Base-by-base conservation (phyloP, 2,329 filamentous ascomycete genomes). In the Alternaria dauci region DNA sequence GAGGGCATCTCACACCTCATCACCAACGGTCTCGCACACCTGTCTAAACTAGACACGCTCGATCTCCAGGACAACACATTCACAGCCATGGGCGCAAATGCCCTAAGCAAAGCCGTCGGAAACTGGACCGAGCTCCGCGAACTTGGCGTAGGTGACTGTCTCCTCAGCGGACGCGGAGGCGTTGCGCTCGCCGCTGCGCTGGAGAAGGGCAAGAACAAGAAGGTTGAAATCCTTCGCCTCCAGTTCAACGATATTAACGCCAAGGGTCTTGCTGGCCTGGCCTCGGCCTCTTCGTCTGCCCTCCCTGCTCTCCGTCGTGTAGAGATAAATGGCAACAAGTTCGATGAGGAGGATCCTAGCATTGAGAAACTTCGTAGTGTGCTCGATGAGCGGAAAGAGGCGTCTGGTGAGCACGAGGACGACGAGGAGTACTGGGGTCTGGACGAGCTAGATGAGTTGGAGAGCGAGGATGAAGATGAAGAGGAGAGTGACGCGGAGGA, bases 61-160 rank as follows among this genome's bases (percentile, higher is more conserved):
- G 95, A 99, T 81, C 83, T 99, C 63, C 94, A 99, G 79, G 95
- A 99, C 81, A 99, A 99, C 81, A 98, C 95, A 0, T 98, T 98
- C 78, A 98, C 94, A 9, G 79, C 90, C 39, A 84, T 86, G 64
- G 95, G 94, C 25, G 92, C 92, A 30, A 89, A 85, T 71, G 92
- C 93, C 11, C 85, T 99, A 54, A 89, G 92, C 39, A 87, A 85
- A 68, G 92, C 93, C 6, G 85, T 94, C 23, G 84, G 87, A 1
- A 85, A 85, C 59, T 99, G 94, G 94, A 79, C 86, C 0, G 83
- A 87, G 39, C 83, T 99, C 48, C 85, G 87, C 67, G 95, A 98
- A 79, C 86, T 99, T 14, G 94, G 92, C 39, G 87, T 98, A 12
- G 92, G 93, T 43, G 95, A 99, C 79, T 97, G 92, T 56, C 84